Evolutionary conservation across 192 early-diverging fungal genomes (phyloP), one percentile per base, ranked within the genome.

Genomic region (Allomyces macrogynus): DNA sequence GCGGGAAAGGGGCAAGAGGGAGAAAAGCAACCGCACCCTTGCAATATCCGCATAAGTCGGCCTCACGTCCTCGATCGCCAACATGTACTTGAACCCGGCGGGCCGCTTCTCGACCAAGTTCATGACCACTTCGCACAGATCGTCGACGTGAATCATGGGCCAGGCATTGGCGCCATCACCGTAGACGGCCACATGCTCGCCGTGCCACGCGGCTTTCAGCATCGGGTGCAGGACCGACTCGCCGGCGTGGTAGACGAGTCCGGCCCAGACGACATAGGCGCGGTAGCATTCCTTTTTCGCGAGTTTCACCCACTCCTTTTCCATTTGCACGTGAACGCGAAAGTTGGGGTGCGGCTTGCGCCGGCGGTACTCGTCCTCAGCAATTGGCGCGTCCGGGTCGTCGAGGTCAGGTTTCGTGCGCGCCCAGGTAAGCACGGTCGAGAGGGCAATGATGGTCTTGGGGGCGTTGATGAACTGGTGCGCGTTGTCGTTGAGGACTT

Each of bases 361-460:
- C 24, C 80, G 70, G 12, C 82, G 74, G 64, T 77, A 84, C 67
- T 84, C 82, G 64, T 84, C 79, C 64, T 84, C 82, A 4, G 75
- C 69, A 12, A 84, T 62, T 43, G 73, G 72, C 4, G 75, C 74
- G 18, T 84, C 82, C 9, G 76, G 71, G 65, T 84, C 80, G 43
- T 83, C 81, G 64, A 76, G 73, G 61, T 84, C 82, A 1, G 76
- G 67, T 67, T 84, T 84, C 0, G 82, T 84, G 42, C 69, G 68
- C 9, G 75, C 80, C 82, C 82, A 84, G 16, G 82, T 84, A 75
- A 84, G 77, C 60, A 84, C 72, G 60, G 78, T 75, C 1, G 82
- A 80, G 12, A 84, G 25, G 7, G 69, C 79, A 63, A 84, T 80
- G 67, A 84, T 80, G 12, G 64, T 71, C 67, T 84, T 84, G 14